Base-by-base conservation (phyloP, 352 stramenopile species). In the Pythium dissotocum region DNA sequence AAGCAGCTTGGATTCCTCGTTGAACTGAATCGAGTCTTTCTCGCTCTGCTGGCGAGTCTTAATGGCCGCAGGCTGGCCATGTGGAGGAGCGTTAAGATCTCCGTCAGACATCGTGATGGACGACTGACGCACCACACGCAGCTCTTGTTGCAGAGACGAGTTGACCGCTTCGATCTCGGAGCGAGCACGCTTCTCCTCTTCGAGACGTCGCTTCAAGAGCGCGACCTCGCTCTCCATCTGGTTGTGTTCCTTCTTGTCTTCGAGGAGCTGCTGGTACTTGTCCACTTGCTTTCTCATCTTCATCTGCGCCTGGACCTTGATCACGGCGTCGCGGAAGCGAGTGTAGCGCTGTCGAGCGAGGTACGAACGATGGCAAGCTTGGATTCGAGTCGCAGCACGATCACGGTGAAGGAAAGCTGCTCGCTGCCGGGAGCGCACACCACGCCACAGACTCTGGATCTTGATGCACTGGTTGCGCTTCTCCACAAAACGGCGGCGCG, bases 221-320 rank as follows among this genome's bases (percentile, higher is more conserved):
- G 90, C 79, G 12, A 95, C 82, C 40, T 93, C 83, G 13, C 75
- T 90, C 65, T 94, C 82, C 83, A 95, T 95, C 9, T 73, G 71
- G 40, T 75, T 80, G 38, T 93, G 85, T 54, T 93, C 83, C 58
- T 87, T 81, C 48, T 82, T 80, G 40, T 90, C 77, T 0, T 73
- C 80, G 30, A 91, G 66, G 65, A 90, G 73, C 30, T 65, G 67
- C 30, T 83, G 71, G 59, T 90, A 93, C 65, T 89, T 90, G n/a
- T 76, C 73, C 26, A 90, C 77, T 63, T 93, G 85, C 57, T 89
- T 88, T 56, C 79, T 90, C 81, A 89, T 91, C 73, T 95, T 95
- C 12, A 77, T 55, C 13, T 79, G 73, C 21, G 73, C 78, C 63
- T 95, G 87, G 16, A 95, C 76, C 60, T 85, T 86, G 40, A 93